These are phyloP conservation scores for Huiozyma sinensis DNA, from an alignment of 805 yeast genomes.

Conservation along the genomic window DNA sequence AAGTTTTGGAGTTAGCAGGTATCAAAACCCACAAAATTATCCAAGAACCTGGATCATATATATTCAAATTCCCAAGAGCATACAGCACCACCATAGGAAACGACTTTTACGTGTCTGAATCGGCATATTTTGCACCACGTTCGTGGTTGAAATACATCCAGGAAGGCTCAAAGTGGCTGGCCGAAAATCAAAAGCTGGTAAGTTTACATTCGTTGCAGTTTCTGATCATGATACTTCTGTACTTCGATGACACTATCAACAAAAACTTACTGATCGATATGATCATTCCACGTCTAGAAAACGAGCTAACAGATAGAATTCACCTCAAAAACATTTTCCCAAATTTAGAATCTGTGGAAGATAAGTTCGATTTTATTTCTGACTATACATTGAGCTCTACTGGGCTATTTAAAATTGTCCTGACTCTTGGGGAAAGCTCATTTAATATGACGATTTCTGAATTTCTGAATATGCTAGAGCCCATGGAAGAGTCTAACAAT, in stretches of 20 bases:
- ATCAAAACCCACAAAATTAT: constrained; percentile 37
- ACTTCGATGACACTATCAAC: constrained; percentile 31
- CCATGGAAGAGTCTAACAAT: constrained; percentile 1
- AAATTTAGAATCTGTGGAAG: constrained; percentile 26
- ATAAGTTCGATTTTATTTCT: constrained; percentile 35
- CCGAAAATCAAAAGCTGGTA: constrained; percentile 39
- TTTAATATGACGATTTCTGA: constrained; percentile 26
- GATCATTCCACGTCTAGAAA: constrained; percentile 10
- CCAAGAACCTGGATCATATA: constrained; percentile 54
- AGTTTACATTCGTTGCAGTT: constrained; percentile 41
- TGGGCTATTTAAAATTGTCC: constrained; percentile 45
- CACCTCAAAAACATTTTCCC: constrained; percentile 27
- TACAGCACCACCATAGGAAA: constrained; percentile 42
- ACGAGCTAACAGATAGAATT: constrained; percentile 37
- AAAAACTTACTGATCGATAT: constrained; percentile 28
- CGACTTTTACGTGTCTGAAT: constrained; percentile 49
- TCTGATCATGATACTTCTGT: constrained; percentile 35
- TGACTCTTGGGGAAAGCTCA: constrained; percentile 26
- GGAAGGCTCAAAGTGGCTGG: constrained; percentile 43
- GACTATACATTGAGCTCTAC: constrained; percentile 43
- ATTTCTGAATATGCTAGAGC: constrained; percentile 18
- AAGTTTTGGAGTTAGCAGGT: constrained; percentile 35
- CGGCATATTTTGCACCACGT: constrained; percentile 44
- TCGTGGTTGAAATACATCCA: constrained; percentile 44
- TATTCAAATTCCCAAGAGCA: constrained; percentile 46